Evolutionary conservation across 2,329 filamentous ascomycete species (phyloP), one percentile per base, ranked within the genome.

Genomic region (Fusarium temperatum): DNA sequence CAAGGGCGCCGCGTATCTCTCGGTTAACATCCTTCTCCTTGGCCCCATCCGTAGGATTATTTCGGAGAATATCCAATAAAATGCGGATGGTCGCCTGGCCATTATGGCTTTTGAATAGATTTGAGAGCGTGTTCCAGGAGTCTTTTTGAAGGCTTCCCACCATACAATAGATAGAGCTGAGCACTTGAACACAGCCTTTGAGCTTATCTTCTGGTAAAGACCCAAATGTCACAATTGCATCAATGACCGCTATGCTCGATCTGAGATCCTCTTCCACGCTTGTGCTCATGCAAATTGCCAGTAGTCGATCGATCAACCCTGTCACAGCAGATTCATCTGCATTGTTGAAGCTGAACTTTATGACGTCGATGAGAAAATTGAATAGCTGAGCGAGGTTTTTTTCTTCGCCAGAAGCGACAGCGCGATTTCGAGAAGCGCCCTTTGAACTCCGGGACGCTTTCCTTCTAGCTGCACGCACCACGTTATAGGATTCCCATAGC

Each of bases 261-360:
- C 86, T 87, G 66, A 95, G 85, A 77, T 95, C 93, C 35, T 88
- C 86, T 55, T 90, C 85, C 36, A 88, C 85, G 56, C 87, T 90
- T 2, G 93, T 94, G 74, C 87, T 89, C 80, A 90, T 88, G 81
- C 92, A 94, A 51, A 95, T 93, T 60, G 85, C 82, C 51, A 94
- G 85, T 14, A 93, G 83, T 18, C 87, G 87, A 64, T 89, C 86
- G 64, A 95, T 88, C 60, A 95, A 82, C 8, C 85, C 84, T 58
- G 87, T 87, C 26, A 93, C 85, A 51, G 91, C 89, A 38, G 86
- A 82, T 72, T 93, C 91, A 72, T 88, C 87, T 30, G 92, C 90
- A 38, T 90, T 87, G 74, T 91, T 92, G 80, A 91, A 92, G 79
- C 92, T 94, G 84, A 93, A 95, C 79, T 93, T 94, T 83, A 93